These are phyloP conservation scores for Globisporangium barbulae DNA, from an alignment of 352 stramenopile species.

Conservation along the genomic window DNA sequence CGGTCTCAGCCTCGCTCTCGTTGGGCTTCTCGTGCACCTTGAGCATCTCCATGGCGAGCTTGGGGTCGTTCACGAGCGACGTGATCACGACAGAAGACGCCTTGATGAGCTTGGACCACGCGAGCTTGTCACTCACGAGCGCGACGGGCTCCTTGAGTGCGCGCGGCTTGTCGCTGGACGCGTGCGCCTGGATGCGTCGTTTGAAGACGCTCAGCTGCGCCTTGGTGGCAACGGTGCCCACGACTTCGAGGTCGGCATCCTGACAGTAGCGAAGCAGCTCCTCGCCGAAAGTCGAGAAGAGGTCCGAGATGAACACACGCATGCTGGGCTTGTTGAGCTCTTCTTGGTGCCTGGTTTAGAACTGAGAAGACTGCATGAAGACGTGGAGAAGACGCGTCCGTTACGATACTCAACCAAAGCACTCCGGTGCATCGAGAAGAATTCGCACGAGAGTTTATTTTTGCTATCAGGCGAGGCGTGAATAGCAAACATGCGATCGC, in stretches of 20 bases:
- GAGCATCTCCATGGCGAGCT: conserved; percentile 56
- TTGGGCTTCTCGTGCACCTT: conserved; percentile 57
- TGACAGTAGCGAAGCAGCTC: conserved; percentile 56
- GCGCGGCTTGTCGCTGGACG: conserved; percentile 41
- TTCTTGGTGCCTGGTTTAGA: background rate
- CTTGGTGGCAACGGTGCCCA: conserved; percentile 50
- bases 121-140: conserved; percentile 36
- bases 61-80: conserved; percentile 48
- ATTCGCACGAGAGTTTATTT: background rate
- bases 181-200: conserved; percentile 53
- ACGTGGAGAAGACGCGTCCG: conserved; percentile 3
- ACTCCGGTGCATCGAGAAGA: background rate
- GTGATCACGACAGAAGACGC: conserved; percentile 53
- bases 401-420: background rate
- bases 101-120: conserved; percentile 53
- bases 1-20: conserved; percentile 29
- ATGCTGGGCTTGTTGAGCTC: conserved; percentile 19
- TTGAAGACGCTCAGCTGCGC: conserved; percentile 41
- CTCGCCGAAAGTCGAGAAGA: conserved; percentile 52
- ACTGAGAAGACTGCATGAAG: background rate
- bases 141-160: conserved; percentile 57
- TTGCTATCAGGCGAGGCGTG: background rate
- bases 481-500: background rate
- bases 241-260: conserved; percentile 62
- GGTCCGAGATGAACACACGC: conserved; percentile 74